phyloP scores from a whole-genome alignment of 2,329 filamentous ascomycete genomes.

The Aspergillus floridensis region DNA sequence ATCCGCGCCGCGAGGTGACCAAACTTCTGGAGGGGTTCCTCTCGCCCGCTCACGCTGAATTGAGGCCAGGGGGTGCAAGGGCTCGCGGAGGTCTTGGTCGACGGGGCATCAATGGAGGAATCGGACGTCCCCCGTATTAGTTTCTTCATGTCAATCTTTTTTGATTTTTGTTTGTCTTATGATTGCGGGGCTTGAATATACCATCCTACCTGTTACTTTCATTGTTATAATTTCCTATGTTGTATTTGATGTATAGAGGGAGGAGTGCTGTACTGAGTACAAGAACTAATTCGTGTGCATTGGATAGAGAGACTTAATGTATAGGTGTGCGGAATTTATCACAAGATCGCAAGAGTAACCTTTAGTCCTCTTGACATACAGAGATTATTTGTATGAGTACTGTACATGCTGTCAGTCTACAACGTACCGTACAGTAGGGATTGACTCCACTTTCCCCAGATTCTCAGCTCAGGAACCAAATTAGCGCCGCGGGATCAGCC shows the following conservation, averaged over 20 bases:
- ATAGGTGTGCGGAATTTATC: no score
- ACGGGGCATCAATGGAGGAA: constrained; percentile 28
- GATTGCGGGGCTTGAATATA: background rate
- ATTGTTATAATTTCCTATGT: background rate
- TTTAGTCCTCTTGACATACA: no score
- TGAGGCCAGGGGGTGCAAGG: constrained; percentile 17
- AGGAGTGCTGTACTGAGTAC: background rate
- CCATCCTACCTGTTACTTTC: background rate
- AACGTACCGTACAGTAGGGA: no score
- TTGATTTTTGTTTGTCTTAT: constrained; percentile 1
- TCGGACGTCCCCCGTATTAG: constrained; percentile 36
- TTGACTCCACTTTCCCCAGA: background rate
- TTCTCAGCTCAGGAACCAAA: background rate
- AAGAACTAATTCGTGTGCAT: background rate
- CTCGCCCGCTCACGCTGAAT: constrained; percentile 23
- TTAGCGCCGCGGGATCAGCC: no score
- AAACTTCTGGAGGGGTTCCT: constrained; percentile 39
- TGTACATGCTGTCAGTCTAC: no score
- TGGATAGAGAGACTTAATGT: no score
- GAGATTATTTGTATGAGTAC: no score
- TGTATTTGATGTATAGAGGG: constrained; percentile 1
- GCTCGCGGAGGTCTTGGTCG: constrained; percentile 15
- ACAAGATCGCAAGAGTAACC: no score
- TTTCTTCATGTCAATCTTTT: constrained; percentile 1
- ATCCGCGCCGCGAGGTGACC: constrained; percentile 33